Evolutionary conservation across 2,329 filamentous ascomycete species (phyloP), one percentile per base, ranked within the genome.

Genomic region (Fusarium sororula): DNA sequence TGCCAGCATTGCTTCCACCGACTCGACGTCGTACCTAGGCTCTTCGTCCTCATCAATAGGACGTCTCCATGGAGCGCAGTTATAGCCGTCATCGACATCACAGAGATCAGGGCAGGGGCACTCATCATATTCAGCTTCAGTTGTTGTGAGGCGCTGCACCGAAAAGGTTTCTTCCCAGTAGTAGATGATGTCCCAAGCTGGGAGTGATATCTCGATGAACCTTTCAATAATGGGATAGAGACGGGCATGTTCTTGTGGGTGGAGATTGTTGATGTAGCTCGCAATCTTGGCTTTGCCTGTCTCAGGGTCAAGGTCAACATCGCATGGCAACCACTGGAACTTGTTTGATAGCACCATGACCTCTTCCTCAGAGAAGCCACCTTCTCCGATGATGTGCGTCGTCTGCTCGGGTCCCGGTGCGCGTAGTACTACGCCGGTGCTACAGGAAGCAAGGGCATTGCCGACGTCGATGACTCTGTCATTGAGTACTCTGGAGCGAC

Each of bases 191-290:
- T 68, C 65, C 62, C 62, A 66, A 3, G 62, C 53, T 2, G 65
- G 65, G 1, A 68, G 5, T 12, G 62, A 66, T 1, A 11, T 54
- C 3, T n/a, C 20, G 7, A 68, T 66, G 6, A 68, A 17, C 3
- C 7, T n/a, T 7, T 68, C 65, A 1, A 68, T 60, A 14, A 66
- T 26, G 0, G 20, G 24, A 11, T 66, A 68, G 2, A 68, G 11
- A 5, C 7, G 26, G 0, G 41, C 53, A 9, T 68, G 62, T 15
- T 54, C 2, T 7, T 20, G n/a, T 22, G 65, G 65, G 11, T 68
- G 65, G 5, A 68, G 54, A 24, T 66, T 68, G 24, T 68, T 68
- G 39, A 68, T 60, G 20, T 68, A 68, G 11, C 62, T 66, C 10
- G 17, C 18, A 11, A 68, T 66, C 4, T 35, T 22, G 12, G 32